Percentiles rank a stretch among this genome's conserved stretches.
phyloP scores from a whole-genome alignment of 768 basidiomycete genomes.

The Trametes coccinea region DNA sequence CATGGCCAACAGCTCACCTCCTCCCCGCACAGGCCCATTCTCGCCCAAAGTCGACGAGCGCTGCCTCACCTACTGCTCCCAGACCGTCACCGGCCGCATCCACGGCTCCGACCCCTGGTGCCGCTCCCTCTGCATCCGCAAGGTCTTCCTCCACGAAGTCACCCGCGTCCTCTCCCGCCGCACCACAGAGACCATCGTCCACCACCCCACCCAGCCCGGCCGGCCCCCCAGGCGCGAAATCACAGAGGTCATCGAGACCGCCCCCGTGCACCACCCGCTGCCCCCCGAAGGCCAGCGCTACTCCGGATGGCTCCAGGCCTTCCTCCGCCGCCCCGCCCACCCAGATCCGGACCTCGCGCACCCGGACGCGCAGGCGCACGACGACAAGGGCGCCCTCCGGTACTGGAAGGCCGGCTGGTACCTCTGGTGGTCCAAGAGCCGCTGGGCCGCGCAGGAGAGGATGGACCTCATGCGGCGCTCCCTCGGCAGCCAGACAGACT shows the following conservation, averaged over 20 bases:
- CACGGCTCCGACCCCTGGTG: conserved; percentile 36
- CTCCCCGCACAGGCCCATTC: conserved; percentile 24
- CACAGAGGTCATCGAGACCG: conserved; percentile 10
- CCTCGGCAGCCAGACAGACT: conserved; percentile 50
- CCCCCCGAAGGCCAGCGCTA: conserved; percentile 64
- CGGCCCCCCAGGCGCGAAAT: conserved; percentile 19
- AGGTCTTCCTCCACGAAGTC: conserved; percentile 39
- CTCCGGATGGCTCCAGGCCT: conserved; percentile 35
- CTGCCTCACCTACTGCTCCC: conserved; percentile 40
- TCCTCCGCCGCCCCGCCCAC: neutral
- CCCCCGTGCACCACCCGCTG: conserved; percentile 49
- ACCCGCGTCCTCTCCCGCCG: conserved; percentile 26
- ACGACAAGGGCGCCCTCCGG: conserved; percentile 37
- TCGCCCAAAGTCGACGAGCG: conserved; percentile 36
- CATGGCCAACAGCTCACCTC: neutral
- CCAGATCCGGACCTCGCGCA: neutral
- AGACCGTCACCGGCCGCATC: conserved; percentile 33
- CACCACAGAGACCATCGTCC: conserved; percentile 9
- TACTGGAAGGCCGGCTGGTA: conserved; percentile 80
- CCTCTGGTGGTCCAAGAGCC: conserved; percentile 62
- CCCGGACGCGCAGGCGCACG: conserved; percentile 7
- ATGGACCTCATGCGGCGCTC: conserved; percentile 59
- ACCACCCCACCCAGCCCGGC: neutral
- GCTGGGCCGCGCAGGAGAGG: conserved; percentile 54
- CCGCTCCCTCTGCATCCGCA: conserved; percentile 39